These are phyloP conservation scores for Carnegiea gigantea DNA, from an alignment of 179 eudicot genomes.

Conservation along the genomic window DNA sequence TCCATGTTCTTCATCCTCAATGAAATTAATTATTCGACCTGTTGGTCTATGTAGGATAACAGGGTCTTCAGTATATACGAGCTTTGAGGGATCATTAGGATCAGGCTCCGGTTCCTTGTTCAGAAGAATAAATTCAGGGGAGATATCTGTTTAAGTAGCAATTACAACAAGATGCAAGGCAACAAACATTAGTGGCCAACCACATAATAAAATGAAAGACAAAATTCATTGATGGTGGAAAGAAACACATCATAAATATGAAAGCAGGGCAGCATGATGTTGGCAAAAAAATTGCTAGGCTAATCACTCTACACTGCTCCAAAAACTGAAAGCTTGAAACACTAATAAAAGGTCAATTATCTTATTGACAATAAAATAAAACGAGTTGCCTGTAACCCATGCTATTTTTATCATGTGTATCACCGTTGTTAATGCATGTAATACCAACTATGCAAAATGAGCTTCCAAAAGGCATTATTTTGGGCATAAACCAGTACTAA, in stretches of 20 bases:
- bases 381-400: neutral
- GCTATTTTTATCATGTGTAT: neutral
- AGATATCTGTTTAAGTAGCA: constrained; percentile 43
- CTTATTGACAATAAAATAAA: neutral
- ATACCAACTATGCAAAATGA: neutral
- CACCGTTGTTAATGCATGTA: neutral
- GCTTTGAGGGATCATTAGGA: constrained; percentile 76
- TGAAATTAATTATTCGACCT: constrained; percentile 66
- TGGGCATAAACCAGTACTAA: too few relatives aligned
- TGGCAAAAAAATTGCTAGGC: neutral
- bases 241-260: neutral
- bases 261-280: neutral
- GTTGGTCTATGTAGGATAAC: constrained; percentile 80
- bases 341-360: neutral
- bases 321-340: neutral
- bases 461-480: neutral
- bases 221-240: neutral
- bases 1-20: constrained; percentile 86
- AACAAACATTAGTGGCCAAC: neutral
- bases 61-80: constrained; percentile 71
- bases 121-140: constrained; percentile 67
- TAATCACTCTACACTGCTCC: neutral
- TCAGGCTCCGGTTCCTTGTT: constrained; percentile 90
- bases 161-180: neutral
- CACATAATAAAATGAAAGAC: neutral